These are phyloP conservation scores for Amyloporia xantha DNA, from an alignment of 768 basidiomycete species.

Conservation along the genomic window DNA sequence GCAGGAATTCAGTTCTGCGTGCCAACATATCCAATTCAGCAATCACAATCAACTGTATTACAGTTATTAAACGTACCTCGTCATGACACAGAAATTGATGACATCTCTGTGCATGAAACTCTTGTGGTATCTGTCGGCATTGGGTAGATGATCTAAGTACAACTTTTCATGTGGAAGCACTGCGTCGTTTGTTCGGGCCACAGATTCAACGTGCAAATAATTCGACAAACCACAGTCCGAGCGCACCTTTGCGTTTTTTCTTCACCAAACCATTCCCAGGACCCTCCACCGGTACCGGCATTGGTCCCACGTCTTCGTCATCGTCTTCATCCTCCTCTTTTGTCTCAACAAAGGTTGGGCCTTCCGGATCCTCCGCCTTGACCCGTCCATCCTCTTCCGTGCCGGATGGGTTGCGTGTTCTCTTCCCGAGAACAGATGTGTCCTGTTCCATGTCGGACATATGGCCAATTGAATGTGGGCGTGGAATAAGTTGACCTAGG, in stretches of 20 bases:
- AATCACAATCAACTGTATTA: no score
- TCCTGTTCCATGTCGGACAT: conserved; percentile 21
- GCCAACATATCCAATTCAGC: not conserved
- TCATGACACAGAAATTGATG: conserved; percentile 83
- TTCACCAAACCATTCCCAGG: conserved; percentile 34
- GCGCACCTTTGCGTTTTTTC: conserved; percentile 82
- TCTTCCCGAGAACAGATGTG: conserved; percentile 21
- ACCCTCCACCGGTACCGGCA: conserved; percentile 66
- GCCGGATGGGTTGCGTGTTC: conserved; percentile 14
- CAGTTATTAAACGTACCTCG: conserved; percentile 61
- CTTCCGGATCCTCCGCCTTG: conserved; percentile 10
- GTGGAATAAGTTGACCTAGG: no score
- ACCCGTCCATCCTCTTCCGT: conserved; percentile 1
- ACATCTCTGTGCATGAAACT: conserved; percentile 97
- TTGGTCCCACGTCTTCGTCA: conserved; percentile 82
- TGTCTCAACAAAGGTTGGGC: not conserved
- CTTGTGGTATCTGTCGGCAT: conserved; percentile 90
- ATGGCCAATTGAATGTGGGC: no score
- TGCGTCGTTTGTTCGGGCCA: no score
- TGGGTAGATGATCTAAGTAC: conserved; percentile 88
- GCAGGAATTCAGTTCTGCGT: conserved; percentile 82
- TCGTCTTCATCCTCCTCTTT: conserved; percentile 44
- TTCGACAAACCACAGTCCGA: not conserved
- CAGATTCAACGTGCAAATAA: no score
- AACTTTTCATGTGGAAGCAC: conserved; percentile 91